Evolutionary conservation across 495 filamentous ascomycete species (phyloP).

Genomic region (Penicillium silybi): DNA sequence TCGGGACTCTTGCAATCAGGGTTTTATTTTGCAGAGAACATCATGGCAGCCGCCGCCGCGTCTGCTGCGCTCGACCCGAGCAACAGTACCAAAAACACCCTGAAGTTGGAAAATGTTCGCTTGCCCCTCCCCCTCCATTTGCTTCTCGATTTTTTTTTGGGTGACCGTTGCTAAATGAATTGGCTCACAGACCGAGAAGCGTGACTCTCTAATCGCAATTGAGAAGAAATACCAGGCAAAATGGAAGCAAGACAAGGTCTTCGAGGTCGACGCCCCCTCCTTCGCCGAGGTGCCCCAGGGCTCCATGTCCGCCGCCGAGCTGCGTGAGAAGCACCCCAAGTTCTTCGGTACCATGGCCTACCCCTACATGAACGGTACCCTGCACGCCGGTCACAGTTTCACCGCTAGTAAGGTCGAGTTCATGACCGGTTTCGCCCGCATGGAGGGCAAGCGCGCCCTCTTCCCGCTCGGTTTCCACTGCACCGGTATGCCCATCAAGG

Average conservation of each 20-base stretch:
- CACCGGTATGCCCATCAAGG: slow-evolving; percentile 97
- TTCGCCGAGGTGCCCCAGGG: slow-evolving; percentile 68
- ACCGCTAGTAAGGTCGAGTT: slow-evolving; percentile 90
- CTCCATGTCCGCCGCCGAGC: slow-evolving; percentile 62
- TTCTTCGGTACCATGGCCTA: slow-evolving; percentile 93
- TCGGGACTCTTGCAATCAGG: slow-evolving; percentile 25
- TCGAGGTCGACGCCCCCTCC: slow-evolving; percentile 81
- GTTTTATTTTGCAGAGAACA: slow-evolving; percentile 19
- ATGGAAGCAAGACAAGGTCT: slow-evolving; percentile 77
- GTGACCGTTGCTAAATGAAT: slow-evolving; percentile 15
- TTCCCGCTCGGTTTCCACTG: slow-evolving; percentile 95
- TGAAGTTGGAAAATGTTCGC: slow-evolving; percentile 69
- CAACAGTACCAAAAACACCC: slow-evolving; percentile 60
- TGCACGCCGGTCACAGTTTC: slow-evolving; percentile 91
- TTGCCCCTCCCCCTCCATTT: slow-evolving; percentile 28
- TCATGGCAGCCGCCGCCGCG: slow-evolving; percentile 54
- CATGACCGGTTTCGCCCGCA: slow-evolving; percentile 72
- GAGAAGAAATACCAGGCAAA: slow-evolving; percentile 89
- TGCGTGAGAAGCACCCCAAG: slow-evolving; percentile 81
- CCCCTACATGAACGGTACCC: slow-evolving; percentile 93
- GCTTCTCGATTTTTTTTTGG: slow-evolving; percentile 9
- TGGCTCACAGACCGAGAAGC: slow-evolving; percentile 72
- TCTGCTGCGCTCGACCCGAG: slow-evolving; percentile 56
- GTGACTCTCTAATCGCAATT: slow-evolving; percentile 78
- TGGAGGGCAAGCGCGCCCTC: slow-evolving; percentile 82